Conservation (phyloP, 2,329 filamentous ascomycete genomes). For the Fusarium sp. region DNA sequence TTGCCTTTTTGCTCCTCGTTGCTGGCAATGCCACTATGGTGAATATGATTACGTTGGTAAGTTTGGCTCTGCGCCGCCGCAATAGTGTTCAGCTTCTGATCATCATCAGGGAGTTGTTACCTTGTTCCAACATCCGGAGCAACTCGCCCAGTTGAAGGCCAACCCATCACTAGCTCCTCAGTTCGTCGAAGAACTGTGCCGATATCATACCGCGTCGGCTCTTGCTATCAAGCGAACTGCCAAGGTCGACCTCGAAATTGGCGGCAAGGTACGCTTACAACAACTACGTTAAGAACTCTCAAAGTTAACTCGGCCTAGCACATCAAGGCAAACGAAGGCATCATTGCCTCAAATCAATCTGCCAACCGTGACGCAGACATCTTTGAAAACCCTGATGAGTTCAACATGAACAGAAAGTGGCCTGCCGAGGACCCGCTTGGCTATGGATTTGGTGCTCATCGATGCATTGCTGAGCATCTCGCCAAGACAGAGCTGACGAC, state of each 20-base stretch:
- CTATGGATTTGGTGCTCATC: slow-evolving; percentile 58
- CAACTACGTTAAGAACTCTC: not conserved
- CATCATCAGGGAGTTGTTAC: slow-evolving; percentile 53
- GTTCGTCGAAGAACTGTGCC: slow-evolving; percentile 61
- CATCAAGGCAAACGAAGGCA: slow-evolving; percentile 56
- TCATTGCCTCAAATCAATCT: slow-evolving; percentile 59
- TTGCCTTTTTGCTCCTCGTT: slow-evolving; percentile 61
- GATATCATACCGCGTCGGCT: slow-evolving; percentile 59
- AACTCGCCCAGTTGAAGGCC: slow-evolving; percentile 53
- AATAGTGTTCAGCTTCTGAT: not conserved
- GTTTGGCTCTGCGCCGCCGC: not conserved
- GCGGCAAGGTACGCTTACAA: slow-evolving; percentile 48
- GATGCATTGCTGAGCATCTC: slow-evolving; percentile 58
- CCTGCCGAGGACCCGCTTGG: slow-evolving; percentile 51
- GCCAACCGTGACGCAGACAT: slow-evolving; percentile 60
- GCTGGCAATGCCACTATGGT: slow-evolving; percentile 64
- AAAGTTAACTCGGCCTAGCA: slow-evolving; percentile 26
- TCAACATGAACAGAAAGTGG: slow-evolving; percentile 54
- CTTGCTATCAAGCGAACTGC: slow-evolving; percentile 60
- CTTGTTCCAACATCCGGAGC: slow-evolving; percentile 55
- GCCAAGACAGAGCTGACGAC: slow-evolving; percentile 40
- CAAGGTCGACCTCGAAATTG: slow-evolving; percentile 57
- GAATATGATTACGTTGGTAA: slow-evolving; percentile 60
- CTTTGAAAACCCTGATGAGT: slow-evolving; percentile 53
- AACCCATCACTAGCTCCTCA: slow-evolving; percentile 49